Evolutionary conservation across 2,329 filamentous ascomycete species (phyloP).

Genomic region (Trematosphaeria pertusa): DNA sequence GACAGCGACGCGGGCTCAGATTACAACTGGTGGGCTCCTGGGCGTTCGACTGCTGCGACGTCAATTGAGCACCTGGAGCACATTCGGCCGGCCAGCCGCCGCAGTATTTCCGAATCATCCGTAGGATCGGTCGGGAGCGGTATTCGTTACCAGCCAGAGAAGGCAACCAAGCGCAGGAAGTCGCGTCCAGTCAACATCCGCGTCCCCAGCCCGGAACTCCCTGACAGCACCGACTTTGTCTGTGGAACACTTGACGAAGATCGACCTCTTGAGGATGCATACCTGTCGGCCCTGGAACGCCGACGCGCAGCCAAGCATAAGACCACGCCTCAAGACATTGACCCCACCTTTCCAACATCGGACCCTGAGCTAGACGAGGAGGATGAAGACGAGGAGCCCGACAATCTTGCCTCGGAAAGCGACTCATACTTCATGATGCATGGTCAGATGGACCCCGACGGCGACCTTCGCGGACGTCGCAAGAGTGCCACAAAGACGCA

Average conservation of each 20-base stretch:
- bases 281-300: conserved; percentile 82
- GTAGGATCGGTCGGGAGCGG: conserved; percentile 58
- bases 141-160: conserved; percentile 31
- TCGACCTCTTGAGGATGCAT: conserved; percentile 90
- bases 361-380: conserved; percentile 86
- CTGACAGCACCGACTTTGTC: conserved; percentile 98
- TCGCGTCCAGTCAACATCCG: conserved; percentile 65
- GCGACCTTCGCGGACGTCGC: conserved; percentile 50
- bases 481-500: conserved; percentile 40
- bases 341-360: conserved; percentile 95
- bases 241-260: conserved; percentile 97
- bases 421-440: conserved; percentile 74
- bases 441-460: conserved; percentile 73
- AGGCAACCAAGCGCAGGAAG: conserved; percentile 48
- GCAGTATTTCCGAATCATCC: conserved; percentile 61
- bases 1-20: conserved; percentile 70
- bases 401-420: conserved; percentile 58
- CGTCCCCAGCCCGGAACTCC: conserved; percentile 76
- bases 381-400: conserved; percentile 66
- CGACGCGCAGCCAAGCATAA: conserved; percentile 82
- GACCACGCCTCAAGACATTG: conserved; percentile 84
- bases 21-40: conserved; percentile 69
- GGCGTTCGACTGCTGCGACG: conserved; percentile 59
- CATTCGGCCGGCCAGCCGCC: conserved; percentile 54
- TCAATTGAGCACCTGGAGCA: conserved; percentile 58